These are phyloP conservation scores for Talaromyces amestolkiae DNA, from an alignment of 2,329 filamentous ascomycete species.

Conservation along the genomic window DNA sequence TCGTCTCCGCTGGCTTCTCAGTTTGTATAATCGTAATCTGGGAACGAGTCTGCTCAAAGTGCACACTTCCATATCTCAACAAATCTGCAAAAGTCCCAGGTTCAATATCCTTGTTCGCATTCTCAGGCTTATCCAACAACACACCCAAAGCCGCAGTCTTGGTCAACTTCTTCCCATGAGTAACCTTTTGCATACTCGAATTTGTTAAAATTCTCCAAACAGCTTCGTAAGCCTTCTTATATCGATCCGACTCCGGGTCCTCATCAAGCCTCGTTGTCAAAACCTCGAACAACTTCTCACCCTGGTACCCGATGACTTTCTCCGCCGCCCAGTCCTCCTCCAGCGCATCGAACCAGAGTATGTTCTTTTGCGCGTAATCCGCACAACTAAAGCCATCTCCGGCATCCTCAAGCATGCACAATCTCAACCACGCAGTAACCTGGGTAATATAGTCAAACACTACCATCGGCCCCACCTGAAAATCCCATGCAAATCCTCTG, in stretches of 20 bases:
- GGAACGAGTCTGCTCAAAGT: slow-evolving; percentile 29
- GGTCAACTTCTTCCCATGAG: slow-evolving; percentile 30
- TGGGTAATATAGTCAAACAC: slow-evolving; percentile 40
- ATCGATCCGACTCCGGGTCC: slow-evolving; percentile 27
- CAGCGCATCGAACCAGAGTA: slow-evolving; percentile 28
- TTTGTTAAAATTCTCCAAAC: slow-evolving; percentile 27
- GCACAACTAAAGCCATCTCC: slow-evolving; percentile 32
- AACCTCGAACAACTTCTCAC: slow-evolving; percentile 27
- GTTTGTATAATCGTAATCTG: slow-evolving; percentile 20
- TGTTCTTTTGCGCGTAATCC: slow-evolving; percentile 30
- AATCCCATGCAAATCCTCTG: slow-evolving; percentile 17
- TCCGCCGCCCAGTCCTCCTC: slow-evolving; percentile 26
- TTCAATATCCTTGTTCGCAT: slow-evolving; percentile 26
- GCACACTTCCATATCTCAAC: slow-evolving; percentile 30
- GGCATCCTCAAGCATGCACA: slow-evolving; percentile 33
- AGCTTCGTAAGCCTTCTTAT: slow-evolving; percentile 30
- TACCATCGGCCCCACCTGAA: slow-evolving; percentile 24
- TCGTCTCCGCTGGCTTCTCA: slow-evolving; percentile 19
- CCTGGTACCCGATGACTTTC: slow-evolving; percentile 28
- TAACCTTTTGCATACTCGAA: slow-evolving; percentile 29
- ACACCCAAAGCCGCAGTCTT: slow-evolving; percentile 24
- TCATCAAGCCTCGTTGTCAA: slow-evolving; percentile 27
- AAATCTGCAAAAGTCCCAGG: slow-evolving; percentile 32
- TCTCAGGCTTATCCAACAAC: slow-evolving; percentile 29
- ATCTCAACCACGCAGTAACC: slow-evolving; percentile 38